Evolutionary conservation across 2,329 filamentous ascomycete species (phyloP).

Genomic region (Beauveria australis): DNA sequence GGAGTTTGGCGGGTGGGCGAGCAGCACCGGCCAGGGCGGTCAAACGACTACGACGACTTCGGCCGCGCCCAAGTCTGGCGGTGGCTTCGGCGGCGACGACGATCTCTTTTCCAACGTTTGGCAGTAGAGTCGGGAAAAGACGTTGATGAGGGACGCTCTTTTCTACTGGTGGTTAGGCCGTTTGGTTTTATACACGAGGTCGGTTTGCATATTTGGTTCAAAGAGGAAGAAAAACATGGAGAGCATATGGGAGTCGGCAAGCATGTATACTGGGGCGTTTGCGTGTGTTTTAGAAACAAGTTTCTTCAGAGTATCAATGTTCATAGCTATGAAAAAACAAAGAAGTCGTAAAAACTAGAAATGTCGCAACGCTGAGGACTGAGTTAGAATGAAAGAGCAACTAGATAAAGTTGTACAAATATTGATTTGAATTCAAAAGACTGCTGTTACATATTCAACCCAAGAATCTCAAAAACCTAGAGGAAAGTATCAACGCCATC

Average conservation of each 20-base stretch:
- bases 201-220: not conserved
- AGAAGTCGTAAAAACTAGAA: not conserved
- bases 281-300: not conserved
- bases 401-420: not conserved
- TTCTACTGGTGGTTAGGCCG: not conserved
- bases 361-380: not conserved
- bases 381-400: not conserved
- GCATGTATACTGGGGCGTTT: slow-evolving; percentile 11
- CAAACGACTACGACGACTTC: slow-evolving; percentile 22
- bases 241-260: slow-evolving; percentile 4
- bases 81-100: slow-evolving; percentile 61
- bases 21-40: slow-evolving; percentile 44
- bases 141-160: not conserved
- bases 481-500: slow-evolving; percentile 5
- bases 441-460: not conserved
- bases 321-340: not conserved
- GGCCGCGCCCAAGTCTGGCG: slow-evolving; percentile 45
- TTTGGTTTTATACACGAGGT: no score
- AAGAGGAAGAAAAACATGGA: not conserved
- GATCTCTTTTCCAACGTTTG: slow-evolving; percentile 96
- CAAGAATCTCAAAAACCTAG: not conserved
- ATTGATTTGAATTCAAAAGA: not conserved
- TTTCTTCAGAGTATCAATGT: slow-evolving; percentile 1
- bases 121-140: slow-evolving; percentile 47
- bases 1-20: slow-evolving; percentile 94